Percentiles rank a stretch among this genome's conserved stretches.
These are phyloP conservation scores for Microdochium paspali DNA, from an alignment of 2,329 filamentous ascomycete species.

Conservation along the genomic window DNA sequence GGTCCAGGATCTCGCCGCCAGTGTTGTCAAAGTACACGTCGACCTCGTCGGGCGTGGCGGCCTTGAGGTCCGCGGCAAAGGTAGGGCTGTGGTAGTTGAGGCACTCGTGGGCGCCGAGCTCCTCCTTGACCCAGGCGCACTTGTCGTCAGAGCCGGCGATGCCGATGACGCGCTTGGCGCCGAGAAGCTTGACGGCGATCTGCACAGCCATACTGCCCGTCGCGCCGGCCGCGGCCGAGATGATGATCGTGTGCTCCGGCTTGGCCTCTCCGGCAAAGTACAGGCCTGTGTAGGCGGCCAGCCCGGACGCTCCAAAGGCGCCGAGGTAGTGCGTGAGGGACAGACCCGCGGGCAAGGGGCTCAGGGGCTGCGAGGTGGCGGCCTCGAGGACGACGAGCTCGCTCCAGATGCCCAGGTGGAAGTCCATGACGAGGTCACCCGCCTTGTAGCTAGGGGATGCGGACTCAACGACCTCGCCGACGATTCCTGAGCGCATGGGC, in stretches of 20 bases:
- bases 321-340: constrained; percentile 51
- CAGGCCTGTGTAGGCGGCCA: constrained; percentile 72
- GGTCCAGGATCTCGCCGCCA: constrained; percentile 35
- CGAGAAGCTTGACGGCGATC: constrained; percentile 62
- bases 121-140: constrained; percentile 39
- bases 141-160: constrained; percentile 60
- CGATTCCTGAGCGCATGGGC: constrained; percentile 55
- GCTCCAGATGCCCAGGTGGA: constrained; percentile 50
- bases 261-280: constrained; percentile 58
- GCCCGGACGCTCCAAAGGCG: constrained; percentile 54
- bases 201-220: constrained; percentile 70
- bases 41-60: constrained; percentile 36
- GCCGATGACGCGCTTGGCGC: constrained; percentile 46
- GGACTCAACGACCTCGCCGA: constrained; percentile 52
- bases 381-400: constrained; percentile 49
- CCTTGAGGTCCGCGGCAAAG: constrained; percentile 34
- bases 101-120: constrained; percentile 40
- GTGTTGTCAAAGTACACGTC: constrained; percentile 44
- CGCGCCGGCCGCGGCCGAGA: constrained; percentile 69
- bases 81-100: constrained; percentile 41
- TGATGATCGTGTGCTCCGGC: constrained; percentile 64
- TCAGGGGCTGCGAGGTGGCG: constrained; percentile 37
- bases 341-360: constrained; percentile 29
- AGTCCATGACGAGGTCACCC: constrained; percentile 44
- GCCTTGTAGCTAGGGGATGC: constrained; percentile 43